Base-by-base conservation (phyloP, 345 rosid species). In the Gossypium herbaceum region DNA sequence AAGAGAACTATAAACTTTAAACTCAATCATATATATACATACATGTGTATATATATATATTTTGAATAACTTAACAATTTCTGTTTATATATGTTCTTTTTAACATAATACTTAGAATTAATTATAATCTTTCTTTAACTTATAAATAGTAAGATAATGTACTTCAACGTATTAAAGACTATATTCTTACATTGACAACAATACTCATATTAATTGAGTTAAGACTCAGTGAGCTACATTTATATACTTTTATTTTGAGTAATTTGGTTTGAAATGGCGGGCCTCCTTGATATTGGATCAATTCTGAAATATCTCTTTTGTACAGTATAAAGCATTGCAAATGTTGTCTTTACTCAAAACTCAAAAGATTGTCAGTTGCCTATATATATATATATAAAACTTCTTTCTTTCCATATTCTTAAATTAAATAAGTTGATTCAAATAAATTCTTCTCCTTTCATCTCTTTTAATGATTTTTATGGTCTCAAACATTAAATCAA, bases 111-210 rank as follows among this genome's bases (percentile, higher is more conserved):
- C 7, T 34, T 5, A 34, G 0, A 34, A 34, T 34, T 34, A 34
- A 34, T 5, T 34, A 34, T 5, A 34, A 7, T 34, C 1, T 4
- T 7, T 34, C 7, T 5, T 5, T 0, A 34, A 34, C 7, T 0
- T 0, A 34, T 34, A 34, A 34, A 34, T 34, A 34, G 0, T 1
- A 34, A 0, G 0, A 34, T 34, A 34, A 34, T 5, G 0, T 5
- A 0, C 0, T 34, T 34, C 7, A 34, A 5, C 7, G 0, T 0
- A 34, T 1, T 34, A 0, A 5, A 34, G 0, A 0, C 1, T 1
- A 0, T 0, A 0, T 34, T 4, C 1, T 5, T 34, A 0, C 0
- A 5, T 34, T 5, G 0, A 45, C 1, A 1, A 10, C 0, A 45
- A 45, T 45, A 0, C 3, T 0, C 0, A 34, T 1, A 5, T 34